Evolutionary conservation across 2,329 filamentous ascomycete genomes (phyloP).

Genomic region (Parastagonospora nodorum): DNA sequence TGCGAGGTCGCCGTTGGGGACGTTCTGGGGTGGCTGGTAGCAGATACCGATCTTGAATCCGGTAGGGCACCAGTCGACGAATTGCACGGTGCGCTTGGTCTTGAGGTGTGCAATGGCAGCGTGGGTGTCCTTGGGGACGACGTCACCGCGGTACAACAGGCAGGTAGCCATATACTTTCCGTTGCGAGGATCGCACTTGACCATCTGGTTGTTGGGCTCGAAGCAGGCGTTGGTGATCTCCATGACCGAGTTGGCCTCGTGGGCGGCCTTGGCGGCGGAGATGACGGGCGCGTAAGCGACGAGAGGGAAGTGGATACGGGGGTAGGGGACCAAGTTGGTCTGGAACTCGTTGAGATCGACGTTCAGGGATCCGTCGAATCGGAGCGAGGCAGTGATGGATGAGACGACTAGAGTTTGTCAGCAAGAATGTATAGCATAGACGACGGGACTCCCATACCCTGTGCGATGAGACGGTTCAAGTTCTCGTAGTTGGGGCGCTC

Average conservation of each 20-base stretch:
- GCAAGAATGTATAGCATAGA: neutral
- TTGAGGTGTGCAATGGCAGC: conserved; percentile 92
- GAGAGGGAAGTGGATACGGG: conserved; percentile 98
- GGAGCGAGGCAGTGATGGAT: conserved; percentile 96
- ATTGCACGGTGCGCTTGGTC: conserved; percentile 99
- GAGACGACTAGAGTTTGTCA: conserved; percentile 74
- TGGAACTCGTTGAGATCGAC: conserved; percentile 99
- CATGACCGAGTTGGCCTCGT: conserved; percentile 97
- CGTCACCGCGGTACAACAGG: conserved; percentile 96
- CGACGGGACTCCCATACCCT: conserved; percentile 64
- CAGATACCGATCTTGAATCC: conserved; percentile 99
- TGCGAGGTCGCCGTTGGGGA: conserved; percentile 95
- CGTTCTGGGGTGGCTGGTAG: conserved; percentile 96
- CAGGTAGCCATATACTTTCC: conserved; percentile 99
- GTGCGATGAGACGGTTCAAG: conserved; percentile 96
- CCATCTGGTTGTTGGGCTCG: conserved; percentile 99
- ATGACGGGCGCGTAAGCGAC: conserved; percentile 95
- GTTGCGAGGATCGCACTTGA: conserved; percentile 97
- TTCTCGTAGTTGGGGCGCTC: conserved; percentile 99
- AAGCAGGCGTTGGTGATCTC: conserved; percentile 99
- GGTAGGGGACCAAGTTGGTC: conserved; percentile 98
- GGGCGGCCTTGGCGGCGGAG: conserved; percentile 91
- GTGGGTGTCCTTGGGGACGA: conserved; percentile 95
- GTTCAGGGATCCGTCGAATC: conserved; percentile 98
- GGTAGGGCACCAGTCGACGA: conserved; percentile 99